These are phyloP conservation scores for Apophysomyces ossiformis DNA, from an alignment of 371 early-diverging fungal genomes.

Conservation along the genomic window DNA sequence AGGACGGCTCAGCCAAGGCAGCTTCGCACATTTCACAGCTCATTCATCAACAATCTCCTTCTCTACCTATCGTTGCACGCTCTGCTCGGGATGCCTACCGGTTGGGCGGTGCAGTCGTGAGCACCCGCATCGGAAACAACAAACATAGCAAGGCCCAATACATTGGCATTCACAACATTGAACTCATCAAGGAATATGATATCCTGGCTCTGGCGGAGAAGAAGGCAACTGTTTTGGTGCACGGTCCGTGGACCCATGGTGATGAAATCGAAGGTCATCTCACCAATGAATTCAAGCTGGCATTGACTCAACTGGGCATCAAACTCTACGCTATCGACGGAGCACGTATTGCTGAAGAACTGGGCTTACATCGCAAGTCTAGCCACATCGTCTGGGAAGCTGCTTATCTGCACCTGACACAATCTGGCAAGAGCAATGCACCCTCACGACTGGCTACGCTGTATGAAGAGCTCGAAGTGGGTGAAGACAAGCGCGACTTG, in stretches of 20 bases:
- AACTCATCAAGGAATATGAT: constrained; percentile 65
- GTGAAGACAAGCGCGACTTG: constrained; percentile 34
- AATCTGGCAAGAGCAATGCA: constrained; percentile 20
- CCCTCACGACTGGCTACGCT: constrained; percentile 28
- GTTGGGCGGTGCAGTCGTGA: constrained; percentile 57
- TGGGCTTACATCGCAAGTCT: constrained; percentile 58
- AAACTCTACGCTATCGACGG: constrained; percentile 70
- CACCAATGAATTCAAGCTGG: constrained; percentile 70
- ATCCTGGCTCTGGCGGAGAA: constrained; percentile 59
- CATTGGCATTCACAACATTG: constrained; percentile 69
- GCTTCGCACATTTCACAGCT: constrained; percentile 57
- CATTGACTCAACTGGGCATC: constrained; percentile 61
- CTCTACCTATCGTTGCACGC: constrained; percentile 36
- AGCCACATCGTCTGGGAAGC: constrained; percentile 62
- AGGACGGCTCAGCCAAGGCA: constrained; percentile 56
- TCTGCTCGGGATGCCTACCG: constrained; percentile 63
- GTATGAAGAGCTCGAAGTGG: constrained; percentile 35
- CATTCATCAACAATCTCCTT: constrained; percentile 37
- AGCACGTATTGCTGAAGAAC: constrained; percentile 64
- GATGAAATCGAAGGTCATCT: constrained; percentile 74
- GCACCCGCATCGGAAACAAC: constrained; percentile 59
- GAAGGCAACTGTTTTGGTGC: constrained; percentile 66
- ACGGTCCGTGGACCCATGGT: constrained; percentile 68
- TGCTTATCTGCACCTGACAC: constrained; percentile 55
- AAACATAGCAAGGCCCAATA: constrained; percentile 56